Base-by-base conservation (phyloP, 1,284 basidiomycete species). In the Afroboletus lepidellus region DNA sequence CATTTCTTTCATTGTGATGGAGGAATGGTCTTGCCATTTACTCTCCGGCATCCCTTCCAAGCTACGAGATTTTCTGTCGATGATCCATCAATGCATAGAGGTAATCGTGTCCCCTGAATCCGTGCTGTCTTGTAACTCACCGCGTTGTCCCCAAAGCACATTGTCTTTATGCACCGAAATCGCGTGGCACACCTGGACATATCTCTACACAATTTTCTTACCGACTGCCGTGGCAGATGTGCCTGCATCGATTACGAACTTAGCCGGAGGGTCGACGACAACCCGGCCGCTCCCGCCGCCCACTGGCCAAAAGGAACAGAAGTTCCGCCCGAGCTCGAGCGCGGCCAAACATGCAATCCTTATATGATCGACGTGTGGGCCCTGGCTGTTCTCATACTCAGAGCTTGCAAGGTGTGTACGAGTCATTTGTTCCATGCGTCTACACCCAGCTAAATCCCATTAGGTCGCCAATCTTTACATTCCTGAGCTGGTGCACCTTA, bases 301-400 rank as follows among this genome's bases (percentile, higher is more conserved):
- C 64, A 60, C 48, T 70, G 69, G 38, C 73, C 73, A 62, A 75
- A 79, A 27, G 78, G 78, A 24, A 85, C 83, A 18, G 87, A 89
- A 53, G 59, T 83, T 16, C 83, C 86, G n/a, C 87, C 87, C 11
- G 87, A 90, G 65, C 77, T 80, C 44, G 84, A 83, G 58, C 64
- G 65, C 20, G 77, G 75, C 24, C 76, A 74, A 41, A 64, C 63
- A 46, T 70, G 72, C 41, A 78, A 87, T 66, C 83, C 85, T 6
- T 89, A 79, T 66, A 87, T 86, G 66, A 72, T 85, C 8, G 86
- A 89, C 60, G 76, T 88, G 3, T 89, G 84, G 81, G 83, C 84
- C 13, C 66, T 88, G 24, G 86, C 74, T 18, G 71, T 85, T 15
- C 70, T 87, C 8, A 79, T 88, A 33, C 64, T 86, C 42, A 77